A percentile compares a stretch with the other conserved stretches of the same genome.
Conservation (phyloP, 2,329 filamentous ascomycete species). For the Parasarocladium wereldwijsianum region DNA sequence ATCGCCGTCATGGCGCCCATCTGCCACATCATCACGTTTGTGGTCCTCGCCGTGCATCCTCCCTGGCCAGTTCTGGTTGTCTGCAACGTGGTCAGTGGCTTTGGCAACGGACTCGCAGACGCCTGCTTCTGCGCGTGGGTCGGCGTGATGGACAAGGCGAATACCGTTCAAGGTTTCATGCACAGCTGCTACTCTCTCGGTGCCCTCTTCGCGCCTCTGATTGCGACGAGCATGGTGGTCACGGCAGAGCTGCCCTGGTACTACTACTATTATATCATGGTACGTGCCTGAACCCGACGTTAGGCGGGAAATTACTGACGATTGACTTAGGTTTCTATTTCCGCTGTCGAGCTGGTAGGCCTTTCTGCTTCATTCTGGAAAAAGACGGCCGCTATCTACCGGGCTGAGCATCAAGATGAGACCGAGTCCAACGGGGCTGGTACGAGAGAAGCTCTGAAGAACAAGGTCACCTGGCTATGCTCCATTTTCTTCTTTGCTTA, state of each 20-base stretch:
- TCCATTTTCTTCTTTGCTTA: constrained; percentile 58
- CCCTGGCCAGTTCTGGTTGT: constrained; percentile 50
- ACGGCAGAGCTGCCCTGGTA: constrained; percentile 47
- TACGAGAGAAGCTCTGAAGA: constrained; percentile 23
- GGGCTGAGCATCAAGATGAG: constrained; percentile 19
- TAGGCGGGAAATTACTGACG: neutral
- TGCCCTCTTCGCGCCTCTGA: constrained; percentile 46
- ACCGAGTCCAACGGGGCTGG: constrained; percentile 14
- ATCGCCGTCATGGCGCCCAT: constrained; percentile 46
- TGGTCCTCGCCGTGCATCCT: constrained; percentile 44
- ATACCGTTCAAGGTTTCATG: constrained; percentile 50
- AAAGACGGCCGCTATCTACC: constrained; percentile 39
- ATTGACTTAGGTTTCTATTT: constrained; percentile 23
- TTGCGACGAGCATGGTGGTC: constrained; percentile 54
- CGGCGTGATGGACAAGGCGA: constrained; percentile 53
- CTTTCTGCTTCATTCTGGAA: constrained; percentile 42
- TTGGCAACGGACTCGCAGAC: constrained; percentile 50
- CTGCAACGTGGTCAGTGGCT: constrained; percentile 47
- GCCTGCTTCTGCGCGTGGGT: constrained; percentile 34
- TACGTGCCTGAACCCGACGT: constrained; percentile 21
- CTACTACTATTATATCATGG: constrained; percentile 57
- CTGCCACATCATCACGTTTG: constrained; percentile 47
- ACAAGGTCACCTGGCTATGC: constrained; percentile 48
- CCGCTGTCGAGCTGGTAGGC: constrained; percentile 38
- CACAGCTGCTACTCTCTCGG: constrained; percentile 53